A percentile compares a stretch with the other conserved stretches of the same genome.
These are phyloP conservation scores for Trichosporon ovoides DNA, from an alignment of 1,284 basidiomycete species.

Conservation along the genomic window DNA sequence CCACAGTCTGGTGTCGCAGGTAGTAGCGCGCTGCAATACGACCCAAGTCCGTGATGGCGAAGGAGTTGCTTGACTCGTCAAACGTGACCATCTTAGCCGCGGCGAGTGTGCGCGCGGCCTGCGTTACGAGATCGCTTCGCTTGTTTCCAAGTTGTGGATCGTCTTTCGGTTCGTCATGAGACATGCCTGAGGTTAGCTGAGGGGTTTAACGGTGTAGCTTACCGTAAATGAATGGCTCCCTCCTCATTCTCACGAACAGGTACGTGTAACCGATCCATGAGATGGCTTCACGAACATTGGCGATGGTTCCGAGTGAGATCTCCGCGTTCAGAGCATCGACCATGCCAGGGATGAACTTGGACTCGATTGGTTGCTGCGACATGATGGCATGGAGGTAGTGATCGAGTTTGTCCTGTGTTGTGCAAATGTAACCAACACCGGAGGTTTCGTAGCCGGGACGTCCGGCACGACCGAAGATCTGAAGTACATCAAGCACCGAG, in stretches of 20 bases:
- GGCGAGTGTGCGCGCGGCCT: slow-evolving; percentile 68
- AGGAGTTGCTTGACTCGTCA: slow-evolving; percentile 59
- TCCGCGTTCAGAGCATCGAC: slow-evolving; percentile 93
- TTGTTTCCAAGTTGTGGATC: slow-evolving; percentile 74
- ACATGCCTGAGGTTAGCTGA: slow-evolving; percentile 60
- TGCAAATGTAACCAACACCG: slow-evolving; percentile 96
- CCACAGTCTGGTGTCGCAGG: slow-evolving; percentile 78
- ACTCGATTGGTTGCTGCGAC: slow-evolving; percentile 94
- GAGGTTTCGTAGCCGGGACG: slow-evolving; percentile 92
- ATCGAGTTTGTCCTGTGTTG: slow-evolving; percentile 82
- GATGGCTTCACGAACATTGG: slow-evolving; percentile 78
- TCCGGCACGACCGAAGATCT: slow-evolving; percentile 96
- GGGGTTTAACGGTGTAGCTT: slow-evolving; percentile 32
- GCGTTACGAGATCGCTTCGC: slow-evolving; percentile 65
- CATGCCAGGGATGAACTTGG: slow-evolving; percentile 85
- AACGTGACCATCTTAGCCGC: slow-evolving; percentile 78
- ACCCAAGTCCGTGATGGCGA: slow-evolving; percentile 80
- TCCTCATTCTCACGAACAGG: slow-evolving; percentile 89
- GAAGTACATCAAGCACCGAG: slow-evolving; percentile 90
- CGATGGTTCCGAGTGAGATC: slow-evolving; percentile 88
- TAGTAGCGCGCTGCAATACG: slow-evolving; percentile 97
- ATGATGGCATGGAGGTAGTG: slow-evolving; percentile 89
- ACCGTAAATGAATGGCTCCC: slow-evolving; percentile 90
- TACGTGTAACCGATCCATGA: slow-evolving; percentile 98
- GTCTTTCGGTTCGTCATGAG: slow-evolving; percentile 63